Percentiles rank a stretch among this genome's conserved stretches.
phyloP scores from a whole-genome alignment of 1,284 basidiomycete genomes.

The Moesziomyces parantarcticus region DNA sequence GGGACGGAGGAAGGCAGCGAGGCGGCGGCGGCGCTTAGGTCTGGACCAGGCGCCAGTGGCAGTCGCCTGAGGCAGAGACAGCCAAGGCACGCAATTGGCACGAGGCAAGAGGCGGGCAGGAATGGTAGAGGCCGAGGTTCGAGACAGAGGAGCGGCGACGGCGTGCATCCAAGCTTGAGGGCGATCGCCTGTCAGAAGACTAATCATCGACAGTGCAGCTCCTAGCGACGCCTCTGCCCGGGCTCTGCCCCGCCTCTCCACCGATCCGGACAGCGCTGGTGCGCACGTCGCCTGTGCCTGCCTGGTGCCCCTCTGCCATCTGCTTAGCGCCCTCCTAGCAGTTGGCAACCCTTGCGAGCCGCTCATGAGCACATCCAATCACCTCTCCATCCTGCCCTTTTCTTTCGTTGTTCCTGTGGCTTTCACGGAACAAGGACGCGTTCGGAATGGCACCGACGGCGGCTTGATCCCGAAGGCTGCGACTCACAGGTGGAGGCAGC shows the following conservation, averaged over 20 bases:
- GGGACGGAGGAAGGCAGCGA: slow-evolving; percentile 1
- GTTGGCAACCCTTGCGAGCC: no score
- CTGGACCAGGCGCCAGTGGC: background rate
- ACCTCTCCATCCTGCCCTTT: no score
- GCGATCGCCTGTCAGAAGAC: background rate
- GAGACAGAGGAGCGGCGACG: background rate
- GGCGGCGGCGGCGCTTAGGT: slow-evolving; percentile 1
- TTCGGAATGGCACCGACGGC: no score
- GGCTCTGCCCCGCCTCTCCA: background rate
- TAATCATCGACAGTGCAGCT: background rate
- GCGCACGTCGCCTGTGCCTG: background rate
- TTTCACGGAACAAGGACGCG: background rate
- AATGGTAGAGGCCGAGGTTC: background rate
- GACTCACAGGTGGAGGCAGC: background rate
- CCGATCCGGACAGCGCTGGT: background rate
- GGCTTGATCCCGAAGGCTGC: background rate
- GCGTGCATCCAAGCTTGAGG: background rate
- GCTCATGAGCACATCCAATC: no score
- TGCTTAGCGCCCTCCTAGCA: no score
- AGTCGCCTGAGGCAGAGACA: background rate
- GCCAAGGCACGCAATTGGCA: background rate
- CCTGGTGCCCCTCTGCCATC: no score
- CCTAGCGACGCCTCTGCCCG: no score
- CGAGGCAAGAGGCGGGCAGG: background rate
- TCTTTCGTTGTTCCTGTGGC: no score